phyloP scores from a whole-genome alignment of 2,329 filamentous ascomycete genomes.

The Allantophomopsis cytisporea region DNA sequence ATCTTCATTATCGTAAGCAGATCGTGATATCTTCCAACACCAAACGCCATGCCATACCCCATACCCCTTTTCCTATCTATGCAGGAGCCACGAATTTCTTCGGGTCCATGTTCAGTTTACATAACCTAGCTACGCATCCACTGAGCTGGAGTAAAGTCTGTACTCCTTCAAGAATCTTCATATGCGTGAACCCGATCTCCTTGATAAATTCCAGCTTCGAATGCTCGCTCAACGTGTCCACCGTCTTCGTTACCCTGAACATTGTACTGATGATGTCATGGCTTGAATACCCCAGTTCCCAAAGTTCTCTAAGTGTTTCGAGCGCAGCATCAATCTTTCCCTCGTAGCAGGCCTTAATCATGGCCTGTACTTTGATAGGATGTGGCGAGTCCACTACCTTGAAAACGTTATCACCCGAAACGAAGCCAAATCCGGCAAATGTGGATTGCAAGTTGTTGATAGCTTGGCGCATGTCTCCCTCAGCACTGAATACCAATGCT shows the following conservation, averaged over 20 bases:
- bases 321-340: constrained; percentile 80
- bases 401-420: constrained; percentile 97
- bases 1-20: too few relatives aligned
- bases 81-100: constrained; percentile 47
- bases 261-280: constrained; percentile 99
- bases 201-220: constrained; percentile 95
- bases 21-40: too few relatives aligned
- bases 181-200: constrained; percentile 97
- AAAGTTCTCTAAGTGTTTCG: constrained; percentile 77
- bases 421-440: constrained; percentile 83
- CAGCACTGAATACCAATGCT: constrained; percentile 91
- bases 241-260: constrained; percentile 96
- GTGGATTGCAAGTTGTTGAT: constrained; percentile 98
- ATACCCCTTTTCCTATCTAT: too few relatives aligned
- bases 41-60: too few relatives aligned
- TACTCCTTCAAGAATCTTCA: constrained; percentile 97
- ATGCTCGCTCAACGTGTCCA: constrained; percentile 83
- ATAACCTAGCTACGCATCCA: constrained; percentile 80
- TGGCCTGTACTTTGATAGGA: constrained; percentile 95
- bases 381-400: constrained; percentile 94
- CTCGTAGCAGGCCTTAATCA: constrained; percentile 96
- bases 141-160: constrained; percentile 90
- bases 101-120: constrained; percentile 94
- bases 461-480: constrained; percentile 97
- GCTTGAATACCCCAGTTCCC: constrained; percentile 92